Conservation (phyloP, 495 filamentous ascomycete species). For the Alectoria sarmentosa region DNA sequence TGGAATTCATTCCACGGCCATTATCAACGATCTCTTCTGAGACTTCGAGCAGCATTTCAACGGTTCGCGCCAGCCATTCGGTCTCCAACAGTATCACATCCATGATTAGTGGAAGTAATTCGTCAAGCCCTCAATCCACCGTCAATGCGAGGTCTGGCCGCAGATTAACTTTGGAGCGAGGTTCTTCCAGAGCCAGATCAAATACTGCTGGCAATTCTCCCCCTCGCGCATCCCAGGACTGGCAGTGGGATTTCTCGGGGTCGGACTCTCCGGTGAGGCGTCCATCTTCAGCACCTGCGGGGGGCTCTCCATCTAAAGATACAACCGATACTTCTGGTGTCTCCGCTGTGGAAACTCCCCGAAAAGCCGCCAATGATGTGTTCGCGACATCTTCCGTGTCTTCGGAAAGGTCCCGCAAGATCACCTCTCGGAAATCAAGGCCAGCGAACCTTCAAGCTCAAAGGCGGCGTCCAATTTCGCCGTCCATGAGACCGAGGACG, state of each 20-base stretch:
- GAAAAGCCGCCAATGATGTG: background rate
- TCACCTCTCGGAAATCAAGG: background rate
- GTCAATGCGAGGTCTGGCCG: background rate
- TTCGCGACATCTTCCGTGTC: background rate
- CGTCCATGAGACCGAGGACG: slow-evolving; percentile 23
- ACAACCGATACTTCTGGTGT: background rate
- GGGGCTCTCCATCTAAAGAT: background rate
- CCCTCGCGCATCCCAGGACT: background rate
- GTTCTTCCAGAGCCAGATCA: slow-evolving; percentile 4
- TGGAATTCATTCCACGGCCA: slow-evolving; percentile 62
- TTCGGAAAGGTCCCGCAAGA: background rate
- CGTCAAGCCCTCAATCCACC: slow-evolving; percentile 27
- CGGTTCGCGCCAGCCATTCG: slow-evolving; percentile 54
- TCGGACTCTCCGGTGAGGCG: background rate
- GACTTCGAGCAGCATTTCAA: slow-evolving; percentile 57
- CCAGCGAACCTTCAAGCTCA: slow-evolving; percentile 1
- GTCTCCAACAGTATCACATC: slow-evolving; percentile 59
- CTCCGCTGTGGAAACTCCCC: background rate
- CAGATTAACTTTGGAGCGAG: slow-evolving; percentile 4
- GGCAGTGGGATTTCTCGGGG: slow-evolving; percentile 9
- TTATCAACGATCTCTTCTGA: slow-evolving; percentile 68
- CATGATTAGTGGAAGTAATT: slow-evolving; percentile 33
- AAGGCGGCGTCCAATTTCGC: slow-evolving; percentile 2
- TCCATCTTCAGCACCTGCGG: slow-evolving; percentile 14
- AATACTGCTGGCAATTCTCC: slow-evolving; percentile 8